Percentiles rank a stretch among this genome's conserved stretches.
Evolutionary conservation across 2,329 filamentous ascomycete species (phyloP).

Genomic region (Cladosporium sp.): DNA sequence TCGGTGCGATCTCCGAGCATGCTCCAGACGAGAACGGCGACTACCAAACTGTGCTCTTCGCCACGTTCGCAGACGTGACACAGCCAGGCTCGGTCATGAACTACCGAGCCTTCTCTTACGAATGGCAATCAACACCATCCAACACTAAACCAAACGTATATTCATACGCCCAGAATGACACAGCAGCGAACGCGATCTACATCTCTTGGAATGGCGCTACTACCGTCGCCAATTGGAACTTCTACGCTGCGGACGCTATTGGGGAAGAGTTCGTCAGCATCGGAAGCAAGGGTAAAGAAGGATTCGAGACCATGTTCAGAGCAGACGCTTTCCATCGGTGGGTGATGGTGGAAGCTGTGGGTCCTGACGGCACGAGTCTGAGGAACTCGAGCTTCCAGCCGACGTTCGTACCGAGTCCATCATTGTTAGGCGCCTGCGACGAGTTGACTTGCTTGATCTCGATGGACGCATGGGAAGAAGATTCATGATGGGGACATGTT

Average conservation of each 20-base stretch:
- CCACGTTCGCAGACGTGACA: slow-evolving; percentile 43
- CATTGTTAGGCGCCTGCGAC: slow-evolving; percentile 8
- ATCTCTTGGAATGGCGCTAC: slow-evolving; percentile 55
- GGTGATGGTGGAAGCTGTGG: slow-evolving; percentile 30
- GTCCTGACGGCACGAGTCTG: slow-evolving; percentile 27
- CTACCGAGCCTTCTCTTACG: slow-evolving; percentile 55
- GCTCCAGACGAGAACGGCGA: slow-evolving; percentile 43
- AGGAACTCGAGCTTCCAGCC: slow-evolving; percentile 32
- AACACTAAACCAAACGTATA: slow-evolving; percentile 40
- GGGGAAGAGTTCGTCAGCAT: slow-evolving; percentile 25
- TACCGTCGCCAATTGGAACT: slow-evolving; percentile 48
- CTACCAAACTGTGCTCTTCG: slow-evolving; percentile 49
- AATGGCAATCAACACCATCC: slow-evolving; percentile 45
- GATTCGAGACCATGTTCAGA: slow-evolving; percentile 32
- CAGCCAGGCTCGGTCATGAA: slow-evolving; percentile 34
- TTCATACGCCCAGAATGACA: slow-evolving; percentile 35
- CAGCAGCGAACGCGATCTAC: slow-evolving; percentile 43
- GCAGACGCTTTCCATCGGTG: slow-evolving; percentile 25
- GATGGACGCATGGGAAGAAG: slow-evolving; percentile 12
- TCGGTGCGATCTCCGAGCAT: slow-evolving; percentile 42
- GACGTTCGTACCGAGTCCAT: slow-evolving; percentile 26
- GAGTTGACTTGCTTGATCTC: slow-evolving; percentile 10
- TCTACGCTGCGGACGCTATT: slow-evolving; percentile 40
- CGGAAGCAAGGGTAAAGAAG: slow-evolving; percentile 22
- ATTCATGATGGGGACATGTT: not conserved